phyloP scores from a whole-genome alignment of 805 yeast species.

The Yarrowia sp. region DNA sequence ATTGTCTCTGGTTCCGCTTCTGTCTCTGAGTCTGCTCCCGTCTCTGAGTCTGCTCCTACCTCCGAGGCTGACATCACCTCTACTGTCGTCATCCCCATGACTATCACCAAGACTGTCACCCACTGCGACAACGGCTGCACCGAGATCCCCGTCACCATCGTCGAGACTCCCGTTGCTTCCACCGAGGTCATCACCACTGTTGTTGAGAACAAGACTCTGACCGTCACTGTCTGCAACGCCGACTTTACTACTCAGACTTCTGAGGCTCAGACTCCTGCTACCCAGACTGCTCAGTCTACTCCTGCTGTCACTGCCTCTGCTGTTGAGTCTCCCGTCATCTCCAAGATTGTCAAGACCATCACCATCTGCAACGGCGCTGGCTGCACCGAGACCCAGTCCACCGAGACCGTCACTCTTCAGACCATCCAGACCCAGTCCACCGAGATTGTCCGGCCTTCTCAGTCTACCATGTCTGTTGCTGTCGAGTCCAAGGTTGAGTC shows the following conservation, averaged over 20 bases:
- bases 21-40: no score
- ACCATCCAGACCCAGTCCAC: neutral
- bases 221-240: neutral
- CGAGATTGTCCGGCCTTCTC: neutral
- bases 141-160: constrained; percentile 18
- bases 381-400: neutral
- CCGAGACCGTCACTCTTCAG: neutral
- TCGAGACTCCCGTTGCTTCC: constrained; percentile 16
- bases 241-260: neutral
- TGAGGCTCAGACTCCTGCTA: neutral
- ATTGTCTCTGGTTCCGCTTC: neutral
- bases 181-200: neutral
- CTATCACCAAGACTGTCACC: constrained; percentile 16
- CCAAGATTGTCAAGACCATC: neutral
- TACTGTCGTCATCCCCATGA: neutral
- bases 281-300: neutral
- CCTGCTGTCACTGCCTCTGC: neutral
- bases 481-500: neutral
- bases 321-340: neutral
- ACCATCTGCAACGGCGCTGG: neutral
- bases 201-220: neutral
- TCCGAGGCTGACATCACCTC: neutral
- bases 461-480: neutral
- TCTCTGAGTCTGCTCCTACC: neutral
- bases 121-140: constrained; percentile 5